Evolutionary conservation across 768 basidiomycete species (phyloP).

Genomic region (Gloeostereum incarnatum): DNA sequence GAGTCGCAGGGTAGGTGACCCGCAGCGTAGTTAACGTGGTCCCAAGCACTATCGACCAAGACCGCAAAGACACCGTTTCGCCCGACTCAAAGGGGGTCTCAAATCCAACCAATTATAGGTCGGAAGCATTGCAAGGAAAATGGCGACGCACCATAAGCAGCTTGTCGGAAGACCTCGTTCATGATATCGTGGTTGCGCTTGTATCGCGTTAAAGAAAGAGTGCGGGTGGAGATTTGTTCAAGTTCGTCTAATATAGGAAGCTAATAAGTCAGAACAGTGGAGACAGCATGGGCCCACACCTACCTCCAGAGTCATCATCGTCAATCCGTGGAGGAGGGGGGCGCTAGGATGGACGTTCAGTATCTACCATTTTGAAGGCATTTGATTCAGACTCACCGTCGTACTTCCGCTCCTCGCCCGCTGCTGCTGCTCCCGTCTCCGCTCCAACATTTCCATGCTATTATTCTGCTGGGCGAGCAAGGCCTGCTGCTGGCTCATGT

Average conservation of each 20-base stretch:
- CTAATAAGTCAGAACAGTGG: too few species aligned
- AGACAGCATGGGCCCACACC: too few species aligned
- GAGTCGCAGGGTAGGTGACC: background rate
- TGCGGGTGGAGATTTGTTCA: constrained; percentile 64
- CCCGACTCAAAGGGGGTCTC: too few species aligned
- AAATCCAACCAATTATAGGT: too few species aligned
- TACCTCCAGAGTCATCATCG: constrained; percentile 66
- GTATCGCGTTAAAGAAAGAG: constrained; percentile 64
- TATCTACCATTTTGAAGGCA: background rate
- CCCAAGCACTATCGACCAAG: too few species aligned
- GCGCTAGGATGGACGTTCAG: constrained; percentile 13
- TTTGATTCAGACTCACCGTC: constrained; percentile 5
- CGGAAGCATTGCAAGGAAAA: too few species aligned
- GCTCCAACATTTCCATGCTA: constrained; percentile 65
- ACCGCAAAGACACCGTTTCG: too few species aligned
- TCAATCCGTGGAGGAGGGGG: constrained; percentile 23
- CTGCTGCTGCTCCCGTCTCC: constrained; percentile 34
- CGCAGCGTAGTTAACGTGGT: too few species aligned
- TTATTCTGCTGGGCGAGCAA: constrained; percentile 68
- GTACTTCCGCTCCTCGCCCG: background rate
- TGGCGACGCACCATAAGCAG: constrained; percentile 45
- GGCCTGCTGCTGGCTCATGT: constrained; percentile 42
- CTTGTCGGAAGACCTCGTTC: constrained; percentile 72
- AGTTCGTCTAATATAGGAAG: constrained; percentile 36
- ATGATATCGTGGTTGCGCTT: constrained; percentile 78